Evolutionary conservation across 495 filamentous ascomycete genomes (phyloP), one percentile per base, ranked within the genome.

Genomic region (Chaetomidium leptoderma): DNA sequence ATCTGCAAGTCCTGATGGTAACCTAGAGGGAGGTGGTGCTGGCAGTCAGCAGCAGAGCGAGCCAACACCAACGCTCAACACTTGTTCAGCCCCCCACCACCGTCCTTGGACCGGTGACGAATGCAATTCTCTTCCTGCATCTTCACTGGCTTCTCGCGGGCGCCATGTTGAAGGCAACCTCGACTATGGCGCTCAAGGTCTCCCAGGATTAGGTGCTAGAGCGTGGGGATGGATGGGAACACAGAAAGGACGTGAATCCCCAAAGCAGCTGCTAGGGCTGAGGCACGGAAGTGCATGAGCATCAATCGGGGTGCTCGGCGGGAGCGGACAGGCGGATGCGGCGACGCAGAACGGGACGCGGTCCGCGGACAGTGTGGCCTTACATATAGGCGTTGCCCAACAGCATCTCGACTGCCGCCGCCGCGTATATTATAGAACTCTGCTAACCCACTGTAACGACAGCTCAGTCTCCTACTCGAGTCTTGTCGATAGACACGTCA

Each of bases 401-500:
- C 44, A 37, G 32, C 48, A 46, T 62, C 44, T 59, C 36, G 10
- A 57, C 50, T 56, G 53, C 43, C 30, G 47, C 50, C 40, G 32
- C 48, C n/a, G 42, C 24, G 35, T 51, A 36, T 53, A 42, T 35
- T 53, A 42, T 35, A 19, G 29, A 51, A 33, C 50, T 50, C 37
- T 61, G 51, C 56, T 56, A 42, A 43, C 30, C 55, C 44, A 43
- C 55, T 35, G 40, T 56, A 36, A 37, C 60, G 58, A 67, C 55
- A 63, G 37, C 64, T 61, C 56, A 55, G 14, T 48, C 36, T 24
- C 24, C 6, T 55, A 21, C n/a, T 52, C 35, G 19, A 51, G 40
- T 16, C 51, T 37, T 54, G 33, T 45, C n/a, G 40, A 47, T 19
- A 43, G 57, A 67, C 67, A 67, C 63, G 64, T 65, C 60, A 62